Percentiles rank a stretch among this genome's conserved stretches.
These are phyloP conservation scores for Pseudogymnoascus sp. DNA, from an alignment of 2,329 filamentous ascomycete genomes.

Conservation along the genomic window DNA sequence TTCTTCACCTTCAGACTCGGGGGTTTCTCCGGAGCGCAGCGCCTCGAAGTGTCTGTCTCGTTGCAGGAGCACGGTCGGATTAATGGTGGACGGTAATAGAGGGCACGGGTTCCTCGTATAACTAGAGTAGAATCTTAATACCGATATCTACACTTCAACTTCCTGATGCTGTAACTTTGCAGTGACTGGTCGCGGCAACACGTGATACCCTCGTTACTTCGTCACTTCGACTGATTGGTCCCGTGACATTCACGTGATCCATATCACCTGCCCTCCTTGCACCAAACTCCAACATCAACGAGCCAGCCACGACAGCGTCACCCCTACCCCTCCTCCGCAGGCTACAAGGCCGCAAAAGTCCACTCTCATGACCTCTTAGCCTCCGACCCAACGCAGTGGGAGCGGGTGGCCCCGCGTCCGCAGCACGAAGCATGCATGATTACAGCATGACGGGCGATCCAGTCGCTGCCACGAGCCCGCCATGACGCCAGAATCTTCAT, in stretches of 20 bases:
- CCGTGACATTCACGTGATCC: neutral
- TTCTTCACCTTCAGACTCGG: constrained; percentile 4
- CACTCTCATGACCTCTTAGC: neutral
- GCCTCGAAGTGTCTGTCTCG: neutral
- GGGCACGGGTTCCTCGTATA: neutral
- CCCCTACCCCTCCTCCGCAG: neutral
- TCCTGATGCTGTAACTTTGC: neutral
- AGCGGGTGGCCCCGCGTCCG: neutral
- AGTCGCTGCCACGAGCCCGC: neutral
- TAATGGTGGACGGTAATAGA: constrained; percentile 4
- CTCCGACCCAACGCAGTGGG: neutral
- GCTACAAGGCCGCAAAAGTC: neutral
- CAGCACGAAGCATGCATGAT: neutral
- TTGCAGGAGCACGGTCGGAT: neutral
- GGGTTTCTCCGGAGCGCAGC: neutral
- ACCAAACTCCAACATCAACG: neutral
- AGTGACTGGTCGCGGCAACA: too few species aligned
- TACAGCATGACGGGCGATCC: neutral
- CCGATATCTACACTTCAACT: neutral
- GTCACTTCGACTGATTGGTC: neutral
- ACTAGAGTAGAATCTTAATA: constrained; percentile 6
- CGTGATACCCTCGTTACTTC: too few species aligned
- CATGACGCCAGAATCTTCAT: neutral
- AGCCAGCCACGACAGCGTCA: neutral
- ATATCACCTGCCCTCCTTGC: neutral